phyloP scores from a whole-genome alignment of 1,284 basidiomycete genomes.

The Naganishia sp. region DNA sequence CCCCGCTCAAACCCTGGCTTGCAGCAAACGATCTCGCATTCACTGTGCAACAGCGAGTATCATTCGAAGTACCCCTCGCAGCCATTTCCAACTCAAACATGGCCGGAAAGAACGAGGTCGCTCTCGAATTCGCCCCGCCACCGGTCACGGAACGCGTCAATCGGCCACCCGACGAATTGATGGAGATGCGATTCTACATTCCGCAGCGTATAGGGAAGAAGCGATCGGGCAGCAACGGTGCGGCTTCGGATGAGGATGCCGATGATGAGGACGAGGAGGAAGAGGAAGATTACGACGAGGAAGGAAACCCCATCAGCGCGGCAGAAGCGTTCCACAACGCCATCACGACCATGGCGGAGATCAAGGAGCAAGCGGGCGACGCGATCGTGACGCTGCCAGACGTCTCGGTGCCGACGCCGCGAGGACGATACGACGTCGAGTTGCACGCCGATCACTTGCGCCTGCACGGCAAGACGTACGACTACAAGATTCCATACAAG shows the following conservation, averaged over 20 bases:
- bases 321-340: constrained; percentile 96
- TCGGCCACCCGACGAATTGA: constrained; percentile 74
- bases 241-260: constrained; percentile 68
- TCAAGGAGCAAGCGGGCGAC: constrained; percentile 88
- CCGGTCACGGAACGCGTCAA: constrained; percentile 57
- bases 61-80: constrained; percentile 87
- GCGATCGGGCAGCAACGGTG: constrained; percentile 66
- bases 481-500: constrained; percentile 94
- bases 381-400: constrained; percentile 95
- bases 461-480: constrained; percentile 95
- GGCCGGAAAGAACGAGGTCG: constrained; percentile 93
- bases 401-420: constrained; percentile 90
- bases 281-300: constrained; percentile 55
- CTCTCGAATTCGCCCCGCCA: constrained; percentile 73
- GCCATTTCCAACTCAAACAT: constrained; percentile 97
- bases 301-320: constrained; percentile 67
- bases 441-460: constrained; percentile 95
- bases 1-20: constrained; percentile 2
- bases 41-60: constrained; percentile 81
- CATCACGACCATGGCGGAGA: constrained; percentile 95
- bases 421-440: constrained; percentile 96
- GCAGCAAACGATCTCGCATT: constrained; percentile 87
- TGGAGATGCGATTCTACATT: constrained; percentile 95
- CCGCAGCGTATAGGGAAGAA: constrained; percentile 64
- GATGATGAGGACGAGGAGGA: constrained; percentile 43